A percentile compares a stretch with the other conserved stretches of the same genome.
Evolutionary conservation across 1,284 basidiomycete genomes (phyloP).

Genomic region (Porogramme epimiltina): DNA sequence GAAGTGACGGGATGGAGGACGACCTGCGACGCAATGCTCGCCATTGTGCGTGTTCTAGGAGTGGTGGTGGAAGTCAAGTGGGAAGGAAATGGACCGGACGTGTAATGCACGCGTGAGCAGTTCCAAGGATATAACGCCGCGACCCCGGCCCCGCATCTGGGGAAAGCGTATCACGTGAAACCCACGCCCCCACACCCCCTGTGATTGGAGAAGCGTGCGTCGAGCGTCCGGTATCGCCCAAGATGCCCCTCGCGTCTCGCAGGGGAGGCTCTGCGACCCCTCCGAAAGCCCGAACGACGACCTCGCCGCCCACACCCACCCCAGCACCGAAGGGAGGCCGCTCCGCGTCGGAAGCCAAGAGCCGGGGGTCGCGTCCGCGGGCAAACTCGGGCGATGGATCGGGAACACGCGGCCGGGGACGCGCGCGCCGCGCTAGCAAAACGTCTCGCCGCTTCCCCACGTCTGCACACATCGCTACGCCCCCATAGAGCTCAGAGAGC

Average conservation of each 20-base stretch:
- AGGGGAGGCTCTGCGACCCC: too few species aligned
- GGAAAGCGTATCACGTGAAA: slow-evolving; percentile 15
- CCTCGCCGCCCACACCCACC: background rate
- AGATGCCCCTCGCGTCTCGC: too few species aligned
- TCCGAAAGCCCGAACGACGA: too few species aligned
- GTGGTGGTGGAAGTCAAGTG: background rate
- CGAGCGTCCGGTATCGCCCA: background rate
- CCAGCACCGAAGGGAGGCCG: background rate
- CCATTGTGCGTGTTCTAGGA: slow-evolving; percentile 43
- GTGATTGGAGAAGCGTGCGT: slow-evolving; percentile 2
- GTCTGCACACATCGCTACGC: slow-evolving; percentile 9
- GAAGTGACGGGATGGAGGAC: slow-evolving; percentile 84
- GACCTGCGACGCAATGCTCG: slow-evolving; percentile 70
- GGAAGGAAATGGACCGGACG: too few species aligned
- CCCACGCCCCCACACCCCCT: background rate
- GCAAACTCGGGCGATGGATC: slow-evolving; percentile 19
- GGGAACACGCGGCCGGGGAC: slow-evolving; percentile 15
- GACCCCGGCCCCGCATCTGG: too few species aligned
- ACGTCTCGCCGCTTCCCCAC: slow-evolving; percentile 11
- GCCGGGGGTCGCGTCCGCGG: slow-evolving; percentile 5
- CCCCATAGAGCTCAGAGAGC: slow-evolving; percentile 19
- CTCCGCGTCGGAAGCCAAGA: background rate
- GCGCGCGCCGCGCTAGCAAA: slow-evolving; percentile 11
- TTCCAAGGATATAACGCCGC: too few species aligned
- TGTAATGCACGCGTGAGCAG: too few species aligned